Evolutionary conservation across 306 rosid genomes (phyloP).

Genomic region (Vicia faba): DNA sequence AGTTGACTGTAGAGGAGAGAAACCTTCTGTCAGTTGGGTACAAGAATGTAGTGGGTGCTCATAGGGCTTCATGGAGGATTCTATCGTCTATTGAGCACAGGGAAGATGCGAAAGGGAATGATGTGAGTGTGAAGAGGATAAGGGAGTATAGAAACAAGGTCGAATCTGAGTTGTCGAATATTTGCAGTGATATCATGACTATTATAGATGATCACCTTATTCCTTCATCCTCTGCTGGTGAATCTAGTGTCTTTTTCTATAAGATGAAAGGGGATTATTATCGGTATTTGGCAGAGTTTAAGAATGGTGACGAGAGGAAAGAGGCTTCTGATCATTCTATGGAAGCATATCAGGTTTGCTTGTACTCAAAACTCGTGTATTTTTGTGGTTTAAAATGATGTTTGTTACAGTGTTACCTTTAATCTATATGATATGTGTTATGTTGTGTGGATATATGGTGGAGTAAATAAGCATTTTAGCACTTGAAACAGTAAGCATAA

Average conservation of each 20-base stretch:
- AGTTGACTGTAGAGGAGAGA: conserved; percentile 60
- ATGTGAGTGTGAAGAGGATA: conserved; percentile 49
- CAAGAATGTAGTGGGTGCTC: conserved; percentile 63
- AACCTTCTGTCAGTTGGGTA: conserved; percentile 62
- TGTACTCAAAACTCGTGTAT: conserved; percentile 6
- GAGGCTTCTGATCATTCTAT: conserved; percentile 67
- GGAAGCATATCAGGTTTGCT: conserved; percentile 60
- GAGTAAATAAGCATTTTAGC: too few species aligned
- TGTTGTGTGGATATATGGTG: too few species aligned
- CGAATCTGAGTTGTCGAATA: conserved; percentile 53
- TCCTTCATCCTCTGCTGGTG: conserved; percentile 47
- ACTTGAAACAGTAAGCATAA: too few species aligned
- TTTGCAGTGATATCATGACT: conserved; percentile 57
- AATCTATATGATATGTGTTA: conserved; percentile 6
- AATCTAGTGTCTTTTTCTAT: conserved; percentile 57
- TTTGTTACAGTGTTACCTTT: conserved; percentile 4
- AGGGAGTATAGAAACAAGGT: conserved; percentile 55
- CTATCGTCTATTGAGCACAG: conserved; percentile 61
- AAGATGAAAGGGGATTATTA: conserved; percentile 69
- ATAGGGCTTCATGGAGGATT: conserved; percentile 70
- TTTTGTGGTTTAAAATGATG: conserved; percentile 25
- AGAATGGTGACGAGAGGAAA: conserved; percentile 50
- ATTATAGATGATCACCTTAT: conserved; percentile 62
- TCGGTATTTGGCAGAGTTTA: conserved; percentile 57
- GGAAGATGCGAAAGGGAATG: conserved; percentile 61